Conservation (phyloP, 2,329 filamentous ascomycete genomes). For the Capronia coronata region DNA sequence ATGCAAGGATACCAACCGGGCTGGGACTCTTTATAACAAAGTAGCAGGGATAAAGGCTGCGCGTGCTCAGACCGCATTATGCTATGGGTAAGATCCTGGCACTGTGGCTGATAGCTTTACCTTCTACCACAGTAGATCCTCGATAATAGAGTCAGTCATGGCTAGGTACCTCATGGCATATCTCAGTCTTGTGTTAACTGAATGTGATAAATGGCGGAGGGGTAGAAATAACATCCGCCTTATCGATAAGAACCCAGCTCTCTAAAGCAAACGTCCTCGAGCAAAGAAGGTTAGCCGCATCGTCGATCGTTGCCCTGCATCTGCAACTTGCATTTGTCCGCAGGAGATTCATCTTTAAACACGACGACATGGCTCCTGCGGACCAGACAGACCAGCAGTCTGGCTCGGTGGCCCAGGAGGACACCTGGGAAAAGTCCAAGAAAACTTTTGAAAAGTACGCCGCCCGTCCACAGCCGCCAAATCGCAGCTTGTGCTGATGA, state of each 20-base stretch:
- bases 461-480: background rate
- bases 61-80: too few relatives aligned
- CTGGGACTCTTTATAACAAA: too few relatives aligned
- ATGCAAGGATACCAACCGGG: too few relatives aligned
- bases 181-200: too few relatives aligned
- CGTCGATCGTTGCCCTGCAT: background rate
- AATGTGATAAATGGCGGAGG: background rate
- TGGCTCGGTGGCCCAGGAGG: conserved; percentile 6
- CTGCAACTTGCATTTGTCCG: background rate
- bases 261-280: background rate
- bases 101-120: too few relatives aligned
- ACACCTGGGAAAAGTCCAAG: conserved; percentile 21
- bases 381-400: conserved; percentile 9
- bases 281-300: conserved; percentile 8
- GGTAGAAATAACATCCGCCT: background rate
- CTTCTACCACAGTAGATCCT: too few relatives aligned
- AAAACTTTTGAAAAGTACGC: conserved; percentile 20
- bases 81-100: too few relatives aligned
- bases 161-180: too few relatives aligned
- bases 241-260: background rate
- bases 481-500: background rate
- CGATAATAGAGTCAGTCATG: too few relatives aligned
- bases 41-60: too few relatives aligned
- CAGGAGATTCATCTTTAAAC: conserved; percentile 2
- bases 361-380: conserved; percentile 21